Evolutionary conservation across 2,329 filamentous ascomycete genomes (phyloP), one percentile per base, ranked within the genome.

Genomic region (Aspergillus costaricaensis): DNA sequence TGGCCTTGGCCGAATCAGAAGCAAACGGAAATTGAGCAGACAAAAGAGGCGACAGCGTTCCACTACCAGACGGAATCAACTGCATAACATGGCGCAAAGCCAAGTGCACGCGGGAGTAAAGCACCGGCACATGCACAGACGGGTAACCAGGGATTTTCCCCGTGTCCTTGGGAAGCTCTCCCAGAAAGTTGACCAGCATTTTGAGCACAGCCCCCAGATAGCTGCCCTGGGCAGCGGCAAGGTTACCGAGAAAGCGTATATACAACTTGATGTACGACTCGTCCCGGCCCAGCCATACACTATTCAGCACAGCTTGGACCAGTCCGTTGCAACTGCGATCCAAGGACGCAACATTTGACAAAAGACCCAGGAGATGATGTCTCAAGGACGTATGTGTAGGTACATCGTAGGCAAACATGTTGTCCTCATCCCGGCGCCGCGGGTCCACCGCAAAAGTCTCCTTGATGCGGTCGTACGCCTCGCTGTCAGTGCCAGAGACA

Each of bases 121-220:
- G 88, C 60, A 82, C 84, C 53, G 86, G 81, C 59, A 86, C 84
- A 63, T 81, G 82, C 50, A 96, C 86, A 5, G 79, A 77, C 3
- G 80, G 76, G 66, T 86, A 82, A 44, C 83, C 82, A 23, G 82
- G 81, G 51, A 87, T 74, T 59, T 80, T 80, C 60, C 84, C 81
- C 41, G 77, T 76, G 47, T 82, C 82, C 56, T 74, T 86, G 66
- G 79, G 88, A 78, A 85, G 68, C 61, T 81, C 85, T 60, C 85
- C 83, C 70, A 99, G 91, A 73, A 92, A 89, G 62, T 87, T 85
- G 58, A 96, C 88, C 61, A 98, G 83, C 86, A 92, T 94, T 59
- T 86, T 83, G 60, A 97, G 83, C 41, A 96, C 88, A 19, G 86
- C 82, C 21, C 83, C 84, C 36, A 96, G 85, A 76, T 91, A 96